Base-by-base conservation (phyloP, 108 stramenopile species). In the Licmophora abbreviata region DNA sequence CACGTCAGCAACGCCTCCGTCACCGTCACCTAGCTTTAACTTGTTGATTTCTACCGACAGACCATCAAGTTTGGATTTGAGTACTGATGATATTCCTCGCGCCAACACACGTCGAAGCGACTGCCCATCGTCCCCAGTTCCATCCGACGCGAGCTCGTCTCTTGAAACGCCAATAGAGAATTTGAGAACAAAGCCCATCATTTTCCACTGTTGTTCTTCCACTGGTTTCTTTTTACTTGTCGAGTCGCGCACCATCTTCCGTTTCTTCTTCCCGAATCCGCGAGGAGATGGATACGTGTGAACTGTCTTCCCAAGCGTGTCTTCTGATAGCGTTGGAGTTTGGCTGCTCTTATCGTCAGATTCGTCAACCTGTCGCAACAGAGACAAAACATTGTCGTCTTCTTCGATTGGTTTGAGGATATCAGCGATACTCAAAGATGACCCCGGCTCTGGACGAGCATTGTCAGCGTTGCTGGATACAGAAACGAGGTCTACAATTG, bases 151-250 rank as follows among this genome's bases (percentile, higher is more conserved):
- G 17, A 84, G 62, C 48, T 84, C 83, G 29, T 64, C 35, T 38
- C 63, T 59, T 0, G 71, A 73, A 0, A 84, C 62, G 31, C 79
- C 76, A 31, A 84, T 68, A 17, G 73, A 61, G 54, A 84, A 84
- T 28, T 78, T 72, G 2, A 79, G 64, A 32, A 62, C 63, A 32
- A 59, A 73, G 38, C 1, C 60, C 69, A 49, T 61, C 68, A 6
- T 53, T 57, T 20, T 61, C 61, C 3, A 60, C 60, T 26, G 40
- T 60, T 28, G 63, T 69, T 12, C 55, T 58, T 56, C 57, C 50
- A 12, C 20, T 55, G 10, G 41, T 59, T n/a, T n/a, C 20, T 40
- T 40, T 3, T 20, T 15, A 40, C 15, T 15, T 40, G 38, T 20
- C 20, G 15, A 18, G 20, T 40, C 38, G 15, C 20, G 4, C 20